Base-by-base conservation (phyloP, 2,329 filamentous ascomycete genomes). In the Colletotrichum navitas region DNA sequence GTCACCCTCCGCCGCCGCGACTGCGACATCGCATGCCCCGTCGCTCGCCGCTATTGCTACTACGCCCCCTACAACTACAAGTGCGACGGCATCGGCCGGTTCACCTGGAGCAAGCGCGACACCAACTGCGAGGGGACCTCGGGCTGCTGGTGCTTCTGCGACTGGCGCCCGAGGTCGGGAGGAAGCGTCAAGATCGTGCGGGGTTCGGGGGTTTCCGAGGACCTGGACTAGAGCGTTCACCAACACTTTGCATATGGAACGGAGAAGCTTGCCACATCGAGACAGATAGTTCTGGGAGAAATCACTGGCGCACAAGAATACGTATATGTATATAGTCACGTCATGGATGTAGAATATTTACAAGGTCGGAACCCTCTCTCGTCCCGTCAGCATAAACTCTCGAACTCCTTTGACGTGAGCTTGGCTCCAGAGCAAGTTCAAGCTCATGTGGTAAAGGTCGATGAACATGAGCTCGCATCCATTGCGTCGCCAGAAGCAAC, bases 131-230 rank as follows among this genome's bases (percentile, higher is more conserved):
- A 71, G 56, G 16, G 34, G 14, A 62, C 24, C 6, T n/a, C 12
- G 2, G 68, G 56, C 41, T 71, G 68, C 34, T 67, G 43, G 36
- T 71, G 68, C 34, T 34, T 29, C 36, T 71, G 68, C 34, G 68
- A 71, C 56, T 62, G 41, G 21, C 52, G 39, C 63, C 67, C 6
- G 63, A 55, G 3, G 49, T 66, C 10, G 63, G 59, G 18, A n/a
- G 47, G 24, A 21, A 32, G 65, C 18, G 8, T 11, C 29, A 21
- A 21, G 16, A 43, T 43, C 5, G 41, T 43, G 14, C 3, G 18
- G 18, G 41, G 8, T 6, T 8, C 41, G 41, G 41, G 4, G 6
- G 41, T 43, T 8, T 21, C 39, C 45, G 18, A 34, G 26, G 26
- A n/a, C 5, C 29, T 21, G 18, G 26, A 18, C 32, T 29, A 43